Conservation (phyloP, 2,329 filamentous ascomycete species). For the Colletotrichum graminicola region DNA sequence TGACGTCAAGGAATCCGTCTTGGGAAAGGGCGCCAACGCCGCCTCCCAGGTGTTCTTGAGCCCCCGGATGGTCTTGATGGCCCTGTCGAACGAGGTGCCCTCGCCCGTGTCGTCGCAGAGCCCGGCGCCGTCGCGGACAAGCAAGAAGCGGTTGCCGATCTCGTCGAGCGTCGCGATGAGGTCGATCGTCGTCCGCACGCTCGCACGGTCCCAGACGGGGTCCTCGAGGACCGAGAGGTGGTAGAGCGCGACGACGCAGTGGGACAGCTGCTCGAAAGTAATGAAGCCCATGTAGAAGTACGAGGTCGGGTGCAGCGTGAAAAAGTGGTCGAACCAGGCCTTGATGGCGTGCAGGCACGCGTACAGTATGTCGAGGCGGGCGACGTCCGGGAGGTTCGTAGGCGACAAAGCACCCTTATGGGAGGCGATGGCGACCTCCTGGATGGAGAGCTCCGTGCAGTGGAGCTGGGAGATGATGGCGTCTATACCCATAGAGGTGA, state of each 20-base stretch:
- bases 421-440: slow-evolving; percentile 49
- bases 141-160: slow-evolving; percentile 41
- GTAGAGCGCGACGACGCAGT: slow-evolving; percentile 51
- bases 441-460: slow-evolving; percentile 53
- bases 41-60: slow-evolving; percentile 54
- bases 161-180: slow-evolving; percentile 49
- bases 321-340: slow-evolving; percentile 49
- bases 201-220: slow-evolving; percentile 54
- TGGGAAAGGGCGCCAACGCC: slow-evolving; percentile 44
- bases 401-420: slow-evolving; percentile 32
- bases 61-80: slow-evolving; percentile 52
- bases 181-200: slow-evolving; percentile 50
- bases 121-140: slow-evolving; percentile 21
- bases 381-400: slow-evolving; percentile 43
- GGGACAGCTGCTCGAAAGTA: slow-evolving; percentile 51
- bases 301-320: slow-evolving; percentile 46
- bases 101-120: slow-evolving; percentile 45
- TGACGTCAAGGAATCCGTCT: neutral
- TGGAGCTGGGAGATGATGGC: slow-evolving; percentile 52
- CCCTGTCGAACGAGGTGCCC: slow-evolving; percentile 50
- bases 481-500: slow-evolving; percentile 45
- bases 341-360: slow-evolving; percentile 48
- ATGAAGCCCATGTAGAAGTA: slow-evolving; percentile 51
- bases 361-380: slow-evolving; percentile 47
- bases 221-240: slow-evolving; percentile 52